A percentile compares a stretch with the other conserved stretches of the same genome.
These are phyloP conservation scores for Verticillium alfalfae DNA, from an alignment of 2,329 filamentous ascomycete species.

Conservation along the genomic window DNA sequence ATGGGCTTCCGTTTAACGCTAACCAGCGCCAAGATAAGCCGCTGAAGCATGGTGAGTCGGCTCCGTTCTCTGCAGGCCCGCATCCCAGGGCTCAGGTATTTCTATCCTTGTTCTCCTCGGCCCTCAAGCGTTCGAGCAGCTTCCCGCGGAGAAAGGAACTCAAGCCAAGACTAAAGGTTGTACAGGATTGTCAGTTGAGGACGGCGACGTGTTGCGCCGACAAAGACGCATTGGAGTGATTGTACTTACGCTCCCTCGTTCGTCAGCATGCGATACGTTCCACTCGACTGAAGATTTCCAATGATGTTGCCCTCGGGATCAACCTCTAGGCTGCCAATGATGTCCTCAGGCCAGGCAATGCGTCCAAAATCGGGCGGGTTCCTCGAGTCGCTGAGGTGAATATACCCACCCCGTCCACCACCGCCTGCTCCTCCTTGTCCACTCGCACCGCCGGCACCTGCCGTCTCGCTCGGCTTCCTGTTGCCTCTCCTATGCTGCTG, in stretches of 20 bases:
- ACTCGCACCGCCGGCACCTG: slow-evolving; percentile 49
- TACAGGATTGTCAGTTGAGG: neutral
- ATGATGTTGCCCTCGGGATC: slow-evolving; percentile 51
- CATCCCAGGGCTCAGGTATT: neutral
- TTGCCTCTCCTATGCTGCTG: slow-evolving; percentile 26
- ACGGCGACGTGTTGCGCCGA: neutral
- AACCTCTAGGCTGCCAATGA: slow-evolving; percentile 63
- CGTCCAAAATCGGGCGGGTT: slow-evolving; percentile 63
- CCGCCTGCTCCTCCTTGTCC: slow-evolving; percentile 58
- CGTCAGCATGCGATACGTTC: slow-evolving; percentile 59
- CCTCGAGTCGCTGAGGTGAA: slow-evolving; percentile 59
- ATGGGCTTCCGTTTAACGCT: neutral
- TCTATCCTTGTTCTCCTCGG: slow-evolving; percentile 38
- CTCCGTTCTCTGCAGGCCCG: neutral
- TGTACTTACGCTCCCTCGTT: slow-evolving; percentile 61
- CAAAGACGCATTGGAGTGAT: no score
- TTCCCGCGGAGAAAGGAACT: slow-evolving; percentile 50
- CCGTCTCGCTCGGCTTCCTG: slow-evolving; percentile 24
- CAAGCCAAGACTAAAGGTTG: slow-evolving; percentile 40
- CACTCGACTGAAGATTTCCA: slow-evolving; percentile 53
- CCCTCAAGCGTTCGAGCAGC: slow-evolving; percentile 44
- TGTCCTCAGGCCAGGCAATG: slow-evolving; percentile 66
- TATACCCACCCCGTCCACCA: slow-evolving; percentile 53
- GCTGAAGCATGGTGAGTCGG: neutral
- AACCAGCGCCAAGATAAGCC: neutral